Percentiles rank a stretch among this genome's conserved stretches.
These are phyloP conservation scores for Starmerella apis DNA, from an alignment of 805 yeast species.

Conservation along the genomic window DNA sequence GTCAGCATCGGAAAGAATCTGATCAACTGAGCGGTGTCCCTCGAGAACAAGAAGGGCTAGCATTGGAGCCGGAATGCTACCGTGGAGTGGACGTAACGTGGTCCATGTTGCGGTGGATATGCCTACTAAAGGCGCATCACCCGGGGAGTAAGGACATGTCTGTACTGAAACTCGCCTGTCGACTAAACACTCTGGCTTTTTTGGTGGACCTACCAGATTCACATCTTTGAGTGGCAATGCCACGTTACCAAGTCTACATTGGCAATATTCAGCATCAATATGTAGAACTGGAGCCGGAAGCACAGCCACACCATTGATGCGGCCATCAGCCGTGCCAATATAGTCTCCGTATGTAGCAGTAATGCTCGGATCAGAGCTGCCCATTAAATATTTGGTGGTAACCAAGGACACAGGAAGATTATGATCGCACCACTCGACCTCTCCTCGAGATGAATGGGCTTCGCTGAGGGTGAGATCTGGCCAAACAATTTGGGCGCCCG, in stretches of 20 bases:
- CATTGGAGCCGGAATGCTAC: not conserved
- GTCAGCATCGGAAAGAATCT: not conserved
- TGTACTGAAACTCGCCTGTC: constrained; percentile 8
- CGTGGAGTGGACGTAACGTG: not conserved
- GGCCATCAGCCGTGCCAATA: constrained; percentile 8
- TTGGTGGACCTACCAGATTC: constrained; percentile 2
- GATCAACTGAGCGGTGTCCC: not conserved
- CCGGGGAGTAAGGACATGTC: not conserved
- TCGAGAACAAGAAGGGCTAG: constrained; percentile 4
- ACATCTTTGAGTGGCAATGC: constrained; percentile 9
- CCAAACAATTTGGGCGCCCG: not conserved
- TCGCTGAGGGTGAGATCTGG: not conserved
- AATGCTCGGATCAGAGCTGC: constrained; percentile 6
- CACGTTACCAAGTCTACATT: not conserved
- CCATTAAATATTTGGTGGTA: constrained; percentile 1
- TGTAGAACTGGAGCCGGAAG: constrained; percentile 15
- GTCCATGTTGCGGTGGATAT: not conserved
- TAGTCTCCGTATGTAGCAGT: constrained; percentile 8
- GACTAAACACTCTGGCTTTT: not conserved
- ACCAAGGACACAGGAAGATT: not conserved
- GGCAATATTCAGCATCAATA: constrained; percentile 1
- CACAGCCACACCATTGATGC: constrained; percentile 7
- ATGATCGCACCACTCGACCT: constrained; percentile 5
- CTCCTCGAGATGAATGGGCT: not conserved
- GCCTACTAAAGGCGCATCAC: not conserved